Evolutionary conservation across 73 alveolate genomes (phyloP).

Genomic region (Stentor coeruleus): DNA sequence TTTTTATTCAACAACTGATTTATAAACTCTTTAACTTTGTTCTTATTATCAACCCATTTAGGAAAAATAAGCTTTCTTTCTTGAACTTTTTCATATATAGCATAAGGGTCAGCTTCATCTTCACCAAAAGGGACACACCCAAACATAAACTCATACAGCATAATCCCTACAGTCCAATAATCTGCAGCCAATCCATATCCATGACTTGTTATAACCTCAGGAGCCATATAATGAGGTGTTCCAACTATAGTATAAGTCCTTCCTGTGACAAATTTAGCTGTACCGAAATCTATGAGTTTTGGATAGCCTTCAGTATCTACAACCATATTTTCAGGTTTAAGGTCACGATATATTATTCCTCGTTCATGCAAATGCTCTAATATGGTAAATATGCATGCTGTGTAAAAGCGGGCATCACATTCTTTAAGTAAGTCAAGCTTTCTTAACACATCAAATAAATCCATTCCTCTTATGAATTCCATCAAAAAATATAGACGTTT

Average conservation of each 20-base stretch:
- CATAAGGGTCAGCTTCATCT: neutral
- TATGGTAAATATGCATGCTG: neutral
- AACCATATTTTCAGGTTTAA: conserved; percentile 17
- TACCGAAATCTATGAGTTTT: conserved; percentile 6
- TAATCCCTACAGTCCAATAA: conserved; percentile 19
- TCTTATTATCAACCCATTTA: neutral
- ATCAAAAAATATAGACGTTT: neutral
- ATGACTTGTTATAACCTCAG: conserved; percentile 18
- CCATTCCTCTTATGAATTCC: neutral
- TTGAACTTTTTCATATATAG: neutral
- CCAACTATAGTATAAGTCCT: conserved; percentile 26
- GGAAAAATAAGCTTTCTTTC: neutral
- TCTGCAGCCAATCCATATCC: conserved; percentile 10
- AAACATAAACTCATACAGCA: conserved; percentile 14
- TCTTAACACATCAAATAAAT: neutral
- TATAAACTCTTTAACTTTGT: neutral
- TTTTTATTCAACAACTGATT: neutral
- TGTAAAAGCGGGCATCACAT: neutral
- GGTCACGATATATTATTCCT: neutral
- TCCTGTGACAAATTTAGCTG: conserved; percentile 19
- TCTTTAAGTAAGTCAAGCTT: neutral
- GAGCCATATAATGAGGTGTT: conserved; percentile 32
- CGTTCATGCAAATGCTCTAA: conserved; percentile 20
- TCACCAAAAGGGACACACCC: conserved; percentile 20
- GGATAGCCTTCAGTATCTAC: conserved; percentile 20